Evolutionary conservation across 306 rosid genomes (phyloP), one percentile per base, ranked within the genome.

Genomic region (Citrullus mucosospermus): DNA sequence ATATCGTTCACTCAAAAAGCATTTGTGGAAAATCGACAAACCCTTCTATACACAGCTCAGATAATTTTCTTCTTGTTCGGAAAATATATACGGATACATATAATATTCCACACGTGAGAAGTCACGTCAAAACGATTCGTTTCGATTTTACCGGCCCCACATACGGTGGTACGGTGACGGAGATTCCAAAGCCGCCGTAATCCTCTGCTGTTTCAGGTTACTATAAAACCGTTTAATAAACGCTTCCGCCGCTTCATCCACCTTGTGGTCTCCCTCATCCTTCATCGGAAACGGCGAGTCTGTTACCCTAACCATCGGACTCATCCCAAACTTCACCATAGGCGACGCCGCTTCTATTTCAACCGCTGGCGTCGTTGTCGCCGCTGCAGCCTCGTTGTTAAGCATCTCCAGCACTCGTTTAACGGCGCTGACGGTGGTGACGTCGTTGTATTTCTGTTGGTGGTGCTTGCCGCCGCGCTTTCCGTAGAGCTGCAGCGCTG

Each of bases 331-430:
- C 81, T 78, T 88, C 61, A 87, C 93, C 60, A 84, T 15, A 0
- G 96, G 93, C 38, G 90, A 59, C 93, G 69, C 76, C 38, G 79
- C 63, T 28, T 84, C 84, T 30, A 83, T 11, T 8, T 93, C 92
- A 53, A 3, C 16, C 41, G 6, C 8, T 25, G 28, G 1, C 22
- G 96, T 86, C 5, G 51, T 2, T 2, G 89, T 86, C 79, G 85
- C 88, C 8, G 78, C 85, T 2, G 39, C 34, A 43, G 44, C 58
- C 0, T 75, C 84, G 51, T 70, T 81, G 78, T 88, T 88, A 20
- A 94, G 78, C 74, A 88, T 88, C 80, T 95, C 96, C 3, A 95
- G 80, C n/a, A 88, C 88, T 78, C 83, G 88, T 74, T 90, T 93
- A 18, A 90, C 87, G 0, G 96, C 76, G 25, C 93, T 25, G 53